phyloP scores from a whole-genome alignment of 345 rosid genomes.

The Ailanthus altissimus region DNA sequence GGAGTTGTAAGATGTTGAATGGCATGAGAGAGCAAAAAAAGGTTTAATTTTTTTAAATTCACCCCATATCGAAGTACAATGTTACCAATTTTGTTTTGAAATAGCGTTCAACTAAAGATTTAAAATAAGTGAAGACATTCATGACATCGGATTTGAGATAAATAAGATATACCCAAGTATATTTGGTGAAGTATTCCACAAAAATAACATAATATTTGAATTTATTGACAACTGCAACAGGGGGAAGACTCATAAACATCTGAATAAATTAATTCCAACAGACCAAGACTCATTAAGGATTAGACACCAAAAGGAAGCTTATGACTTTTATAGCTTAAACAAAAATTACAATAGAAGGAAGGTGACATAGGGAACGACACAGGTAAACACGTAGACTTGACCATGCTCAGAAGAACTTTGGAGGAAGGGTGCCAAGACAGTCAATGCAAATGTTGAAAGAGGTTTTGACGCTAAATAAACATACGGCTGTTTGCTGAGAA shows the following conservation, averaged over 20 bases:
- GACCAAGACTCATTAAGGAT: not conserved
- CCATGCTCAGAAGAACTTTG: too few species aligned
- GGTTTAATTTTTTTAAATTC: not conserved
- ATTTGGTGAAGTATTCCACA: conserved; percentile 12
- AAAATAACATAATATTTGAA: conserved; percentile 9
- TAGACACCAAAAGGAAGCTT: not conserved
- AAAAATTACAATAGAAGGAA: not conserved
- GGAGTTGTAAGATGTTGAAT: not conserved
- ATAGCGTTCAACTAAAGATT: not conserved
- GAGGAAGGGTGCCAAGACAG: too few species aligned
- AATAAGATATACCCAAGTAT: conserved; percentile 2
- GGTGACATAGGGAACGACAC: too few species aligned
- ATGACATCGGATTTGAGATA: not conserved
- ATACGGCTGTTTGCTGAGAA: too few species aligned
- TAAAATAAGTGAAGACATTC: not conserved
- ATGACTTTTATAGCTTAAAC: not conserved
- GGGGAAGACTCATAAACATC: not conserved
- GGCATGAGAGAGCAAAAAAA: too few species aligned
- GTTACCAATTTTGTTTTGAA: not conserved
- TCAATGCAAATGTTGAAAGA: too few species aligned
- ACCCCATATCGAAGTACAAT: not conserved
- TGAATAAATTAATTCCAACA: not conserved
- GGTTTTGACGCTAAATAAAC: too few species aligned
- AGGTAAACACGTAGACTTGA: too few species aligned
- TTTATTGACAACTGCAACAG: not conserved